A percentile compares a stretch with the other conserved stretches of the same genome.
Conservation (phyloP, 441 rosid species). For the Aleurites moluccanus region DNA sequence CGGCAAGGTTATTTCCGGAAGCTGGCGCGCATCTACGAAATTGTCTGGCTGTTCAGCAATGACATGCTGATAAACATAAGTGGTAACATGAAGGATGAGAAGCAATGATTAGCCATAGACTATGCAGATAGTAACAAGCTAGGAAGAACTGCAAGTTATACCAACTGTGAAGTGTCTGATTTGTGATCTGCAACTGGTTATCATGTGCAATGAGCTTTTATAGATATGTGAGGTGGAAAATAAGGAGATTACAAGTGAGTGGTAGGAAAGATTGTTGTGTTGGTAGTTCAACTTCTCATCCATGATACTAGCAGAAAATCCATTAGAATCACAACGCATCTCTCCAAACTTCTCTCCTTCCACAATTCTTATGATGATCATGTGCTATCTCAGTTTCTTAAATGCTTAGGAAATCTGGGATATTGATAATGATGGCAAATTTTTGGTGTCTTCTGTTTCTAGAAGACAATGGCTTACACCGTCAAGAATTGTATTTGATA, state of each 20-base stretch:
- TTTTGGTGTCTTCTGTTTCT: too few species aligned
- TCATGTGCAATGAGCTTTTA: slow-evolving; percentile 16
- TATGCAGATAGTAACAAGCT: not conserved
- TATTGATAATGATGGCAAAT: too few species aligned
- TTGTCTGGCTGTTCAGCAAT: not conserved
- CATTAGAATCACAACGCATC: not conserved
- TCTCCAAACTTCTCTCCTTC: not conserved
- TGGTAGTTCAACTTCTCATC: too few species aligned
- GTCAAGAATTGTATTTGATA: too few species aligned
- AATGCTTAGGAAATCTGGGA: too few species aligned
- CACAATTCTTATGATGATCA: too few species aligned
- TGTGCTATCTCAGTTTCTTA: too few species aligned
- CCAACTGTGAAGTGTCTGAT: not conserved
- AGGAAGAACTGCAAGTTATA: not conserved
- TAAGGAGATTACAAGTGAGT: too few species aligned
- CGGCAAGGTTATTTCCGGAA: slow-evolving; percentile 8
- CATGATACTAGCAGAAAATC: not conserved
- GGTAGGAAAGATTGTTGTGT: too few species aligned
- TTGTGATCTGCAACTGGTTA: slow-evolving; percentile 1
- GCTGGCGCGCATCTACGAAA: slow-evolving; percentile 12
- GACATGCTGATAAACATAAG: too few species aligned
- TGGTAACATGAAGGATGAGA: not conserved
- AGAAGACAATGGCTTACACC: too few species aligned
- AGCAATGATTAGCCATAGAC: slow-evolving; percentile 3
- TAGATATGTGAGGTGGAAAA: slow-evolving; percentile 16